Evolutionary conservation across 208 protist genomes (phyloP), one percentile per base, ranked within the genome.

Genomic region (Trypanosoma scelopori): DNA sequence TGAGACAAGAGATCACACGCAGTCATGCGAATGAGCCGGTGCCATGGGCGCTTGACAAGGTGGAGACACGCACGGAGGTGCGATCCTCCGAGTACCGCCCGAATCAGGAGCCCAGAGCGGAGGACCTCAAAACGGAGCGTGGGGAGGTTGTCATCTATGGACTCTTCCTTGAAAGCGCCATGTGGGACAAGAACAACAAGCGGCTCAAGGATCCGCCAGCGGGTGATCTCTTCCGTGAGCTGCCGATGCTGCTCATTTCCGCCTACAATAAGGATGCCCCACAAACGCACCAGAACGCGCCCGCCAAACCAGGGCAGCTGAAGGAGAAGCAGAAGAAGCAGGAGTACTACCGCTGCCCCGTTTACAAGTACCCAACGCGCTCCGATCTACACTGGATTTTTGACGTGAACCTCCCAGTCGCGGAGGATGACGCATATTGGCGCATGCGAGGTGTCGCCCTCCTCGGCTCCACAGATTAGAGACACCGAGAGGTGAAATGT

Each of bases 141-240:
- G 96, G 98, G 32, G 98, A 98, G 71, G 92, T 99, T 27, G 98
- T 99, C 75, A 89, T 99, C 66, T 92, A 99, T 72, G 98, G 98
- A 39, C 85, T 99, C 41, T 98, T 84, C 79, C 88, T 99, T 32
- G 98, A 99, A 68, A 97, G 98, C 18, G 96, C 94, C 65, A 87
- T 89, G 59, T 99, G 98, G 98, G 96, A 99, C 69, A 97, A 94
- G 77, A 71, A 53, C 22, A 94, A 98, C 82, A 89, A 93, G 76
- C 79, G 87, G 22, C 85, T 98, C 32, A 93, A 92, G 78, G 94
- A 98, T 62, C 89, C 93, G n/a, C 79, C 89, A 32, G 92, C 98
- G 0, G 98, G 98, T 64, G 92, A 98, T 52, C 81, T 99, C 60
- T 97, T 94, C 82, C 84, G 85, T n/a, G 84, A 91, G 72, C 82